Base-by-base conservation (phyloP, 495 filamentous ascomycete species). In the Penicillium paxilli region DNA sequence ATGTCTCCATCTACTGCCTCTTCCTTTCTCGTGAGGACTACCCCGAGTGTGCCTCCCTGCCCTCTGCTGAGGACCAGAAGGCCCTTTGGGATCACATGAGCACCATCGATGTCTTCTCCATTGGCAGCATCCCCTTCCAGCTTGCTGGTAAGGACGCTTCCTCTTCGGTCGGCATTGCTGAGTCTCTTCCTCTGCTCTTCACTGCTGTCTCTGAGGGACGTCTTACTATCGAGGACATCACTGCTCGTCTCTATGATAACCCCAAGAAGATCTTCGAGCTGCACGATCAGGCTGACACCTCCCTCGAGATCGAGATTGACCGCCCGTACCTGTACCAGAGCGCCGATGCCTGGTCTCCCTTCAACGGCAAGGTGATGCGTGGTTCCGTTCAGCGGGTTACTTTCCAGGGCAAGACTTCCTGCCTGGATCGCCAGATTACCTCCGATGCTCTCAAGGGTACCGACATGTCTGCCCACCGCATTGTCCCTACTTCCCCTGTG, bases 251-350 rank as follows among this genome's bases (percentile, higher is more conserved):
- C 2, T 87, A 93, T 62, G 85, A 91, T 57, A 92, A 91, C 59
- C 90, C 90, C 17, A 91, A 87, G 77, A 82, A 81, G 60, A 94
- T 94, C 56, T 94, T 93, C 53, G 88, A 93, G 74, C 80, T 94
- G 42, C 90, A 94, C 57, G 90, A 94, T 57, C 90, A 94, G 65
- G 73, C 83, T 16, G 86, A 85, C 51, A 84, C 87, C 49, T 84
- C 81, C 10, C 75, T 92, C 24, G 90, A 94, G 71, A 77, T 92
- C 45, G 90, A 92, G 71, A 75, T 92, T 64, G 75, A 84, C 44
- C 80, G 88, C 16, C 81, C 85, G 2, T 88, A 89, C 62, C 68
- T 80, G 6, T 75, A 86, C 55, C 70, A 83, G 57, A 72, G 69
- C 58, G 63, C 74, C 21, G 58, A 76, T 28, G 63, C 74, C 32